These are phyloP conservation scores for Calonectria multiphialidica DNA, from an alignment of 2,329 filamentous ascomycete species.

Conservation along the genomic window DNA sequence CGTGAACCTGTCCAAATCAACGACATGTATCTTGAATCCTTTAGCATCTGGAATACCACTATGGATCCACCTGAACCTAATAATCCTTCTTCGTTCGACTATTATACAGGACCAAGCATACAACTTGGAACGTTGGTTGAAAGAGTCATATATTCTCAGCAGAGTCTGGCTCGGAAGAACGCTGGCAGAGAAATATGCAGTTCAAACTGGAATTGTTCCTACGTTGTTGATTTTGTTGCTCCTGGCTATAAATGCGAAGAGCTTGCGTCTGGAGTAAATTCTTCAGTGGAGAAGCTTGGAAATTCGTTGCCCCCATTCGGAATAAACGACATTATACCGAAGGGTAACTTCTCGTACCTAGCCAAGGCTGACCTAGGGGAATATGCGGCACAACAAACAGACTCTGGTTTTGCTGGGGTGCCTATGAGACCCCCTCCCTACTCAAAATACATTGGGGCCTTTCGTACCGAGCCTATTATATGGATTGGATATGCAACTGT, in stretches of 20 bases:
- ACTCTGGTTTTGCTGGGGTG: fast-evolving
- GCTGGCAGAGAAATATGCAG: neutral
- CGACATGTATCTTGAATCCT: neutral
- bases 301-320: neutral
- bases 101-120: neutral
- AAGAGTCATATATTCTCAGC: neutral
- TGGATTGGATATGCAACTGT: constrained; percentile 29
- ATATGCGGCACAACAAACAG: neutral
- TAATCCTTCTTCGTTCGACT: neutral
- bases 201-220: neutral
- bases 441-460: neutral
- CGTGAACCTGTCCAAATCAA: neutral
- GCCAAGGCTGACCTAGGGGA: neutral
- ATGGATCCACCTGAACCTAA: neutral
- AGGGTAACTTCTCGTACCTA: neutral
- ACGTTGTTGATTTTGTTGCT: neutral
- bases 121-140: neutral
- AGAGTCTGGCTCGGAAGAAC: neutral
- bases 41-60: neutral
- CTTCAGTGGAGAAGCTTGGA: neutral
- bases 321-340: neutral
- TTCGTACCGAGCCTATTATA: constrained; percentile 26
- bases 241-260: constrained; percentile 23
- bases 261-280: constrained; percentile 3
- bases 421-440: neutral